Conservation (phyloP, 257 asterid species). For the Fraxinus americana region DNA sequence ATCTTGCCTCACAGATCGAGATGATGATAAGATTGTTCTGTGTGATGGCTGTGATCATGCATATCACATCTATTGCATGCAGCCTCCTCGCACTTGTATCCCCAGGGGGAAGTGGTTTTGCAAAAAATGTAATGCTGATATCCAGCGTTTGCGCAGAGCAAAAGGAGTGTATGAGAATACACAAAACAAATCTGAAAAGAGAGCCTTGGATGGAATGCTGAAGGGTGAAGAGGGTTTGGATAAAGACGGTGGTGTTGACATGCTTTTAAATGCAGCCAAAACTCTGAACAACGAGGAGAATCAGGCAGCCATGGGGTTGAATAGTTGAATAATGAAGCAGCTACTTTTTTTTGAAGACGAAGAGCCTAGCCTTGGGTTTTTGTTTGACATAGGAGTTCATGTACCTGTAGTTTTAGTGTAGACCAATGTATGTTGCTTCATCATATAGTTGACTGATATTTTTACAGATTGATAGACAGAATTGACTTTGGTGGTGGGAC, state of each 20-base stretch:
- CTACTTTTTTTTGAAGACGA: constrained; percentile 7
- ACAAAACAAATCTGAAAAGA: constrained; percentile 39
- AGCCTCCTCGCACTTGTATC: constrained; percentile 58
- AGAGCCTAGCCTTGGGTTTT: constrained; percentile 2
- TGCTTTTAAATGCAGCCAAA: constrained; percentile 83
- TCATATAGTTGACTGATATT: constrained; percentile 16
- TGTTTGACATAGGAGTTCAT: background rate
- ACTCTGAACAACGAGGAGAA: constrained; percentile 70
- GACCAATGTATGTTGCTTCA: constrained; percentile 14
- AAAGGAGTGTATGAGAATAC: constrained; percentile 40
- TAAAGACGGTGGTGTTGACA: constrained; percentile 78
- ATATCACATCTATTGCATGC: constrained; percentile 79
- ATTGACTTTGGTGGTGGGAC: constrained; percentile 22
- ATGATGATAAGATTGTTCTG: constrained; percentile 80
- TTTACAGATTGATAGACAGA: constrained; percentile 30
- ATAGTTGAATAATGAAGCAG: constrained; percentile 22
- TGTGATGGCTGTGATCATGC: constrained; percentile 94
- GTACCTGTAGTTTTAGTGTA: constrained; percentile 18
- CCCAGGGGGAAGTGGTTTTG: constrained; percentile 88
- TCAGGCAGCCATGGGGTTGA: constrained; percentile 38
- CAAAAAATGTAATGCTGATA: constrained; percentile 54
- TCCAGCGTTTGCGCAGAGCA: constrained; percentile 53
- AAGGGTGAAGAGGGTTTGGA: constrained; percentile 37
- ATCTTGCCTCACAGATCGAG: constrained; percentile 65
- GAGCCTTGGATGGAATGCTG: constrained; percentile 35